phyloP scores from a whole-genome alignment of 345 rosid genomes.

The Boechera divaricarpa region DNA sequence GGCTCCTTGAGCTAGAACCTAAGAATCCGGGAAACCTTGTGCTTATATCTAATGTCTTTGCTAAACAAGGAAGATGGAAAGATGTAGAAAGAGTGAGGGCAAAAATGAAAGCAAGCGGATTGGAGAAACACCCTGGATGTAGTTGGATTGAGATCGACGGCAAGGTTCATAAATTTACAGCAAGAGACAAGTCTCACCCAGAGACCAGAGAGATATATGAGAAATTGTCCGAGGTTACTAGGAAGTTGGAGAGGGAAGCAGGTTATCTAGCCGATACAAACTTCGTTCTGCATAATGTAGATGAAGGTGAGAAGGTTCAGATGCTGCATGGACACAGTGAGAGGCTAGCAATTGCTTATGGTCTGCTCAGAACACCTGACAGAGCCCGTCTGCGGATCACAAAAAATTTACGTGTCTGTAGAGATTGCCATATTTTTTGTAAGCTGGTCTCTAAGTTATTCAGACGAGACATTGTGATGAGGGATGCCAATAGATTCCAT shows the following conservation, averaged over 20 bases:
- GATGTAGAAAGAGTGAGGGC: conserved; percentile 69
- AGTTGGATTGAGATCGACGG: conserved; percentile 84
- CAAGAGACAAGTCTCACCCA: conserved; percentile 85
- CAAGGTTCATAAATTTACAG: conserved; percentile 71
- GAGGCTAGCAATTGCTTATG: conserved; percentile 80
- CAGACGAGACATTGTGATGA: conserved; percentile 59
- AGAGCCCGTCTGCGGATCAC: conserved; percentile 60
- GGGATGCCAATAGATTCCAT: conserved; percentile 94
- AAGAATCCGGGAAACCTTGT: conserved; percentile 82
- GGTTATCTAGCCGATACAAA: conserved; percentile 75
- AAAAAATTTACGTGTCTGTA: conserved; percentile 80
- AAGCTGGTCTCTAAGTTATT: conserved; percentile 70
- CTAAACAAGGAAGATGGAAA: conserved; percentile 71
- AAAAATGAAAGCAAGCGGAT: conserved; percentile 71
- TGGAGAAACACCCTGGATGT: conserved; percentile 86
- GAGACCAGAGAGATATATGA: conserved; percentile 59
- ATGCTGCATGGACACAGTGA: conserved; percentile 81
- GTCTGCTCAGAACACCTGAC: conserved; percentile 57
- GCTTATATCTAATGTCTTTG: conserved; percentile 80
- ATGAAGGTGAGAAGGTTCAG: conserved; percentile 69
- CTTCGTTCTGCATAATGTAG: conserved; percentile 66
- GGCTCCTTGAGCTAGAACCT: conserved; percentile 62
- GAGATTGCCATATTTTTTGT: conserved; percentile 84
- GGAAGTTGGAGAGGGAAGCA: conserved; percentile 60
- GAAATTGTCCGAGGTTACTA: conserved; percentile 58